phyloP scores from a whole-genome alignment of 305 asterid species.

The Fraxinus floribunda region DNA sequence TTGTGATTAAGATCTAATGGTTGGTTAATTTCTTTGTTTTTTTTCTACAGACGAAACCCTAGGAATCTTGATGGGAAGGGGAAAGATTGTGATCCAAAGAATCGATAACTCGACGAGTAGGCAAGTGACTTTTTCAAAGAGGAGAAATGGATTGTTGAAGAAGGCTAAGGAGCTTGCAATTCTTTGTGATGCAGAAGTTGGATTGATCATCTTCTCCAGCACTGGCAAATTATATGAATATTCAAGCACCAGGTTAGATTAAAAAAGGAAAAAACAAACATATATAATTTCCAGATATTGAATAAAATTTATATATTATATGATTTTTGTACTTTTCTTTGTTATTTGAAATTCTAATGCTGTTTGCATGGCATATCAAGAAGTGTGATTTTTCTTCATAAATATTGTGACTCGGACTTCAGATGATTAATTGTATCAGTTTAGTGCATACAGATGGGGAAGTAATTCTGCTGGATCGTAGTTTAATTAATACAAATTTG shows the following conservation, averaged over 20 bases:
- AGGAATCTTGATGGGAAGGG: constrained; percentile 61
- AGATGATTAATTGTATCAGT: neutral
- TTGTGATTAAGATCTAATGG: constrained; percentile 32
- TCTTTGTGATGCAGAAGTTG: constrained; percentile 87
- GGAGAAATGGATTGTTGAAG: constrained; percentile 68
- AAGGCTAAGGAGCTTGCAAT: constrained; percentile 73
- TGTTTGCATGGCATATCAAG: constrained; percentile 25
- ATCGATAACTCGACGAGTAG: constrained; percentile 70
- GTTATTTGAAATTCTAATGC: neutral
- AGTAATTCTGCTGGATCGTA: neutral
- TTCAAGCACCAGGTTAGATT: constrained; percentile 50
- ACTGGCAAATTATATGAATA: constrained; percentile 59
- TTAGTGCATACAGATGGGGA: neutral
- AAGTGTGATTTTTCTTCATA: neutral
- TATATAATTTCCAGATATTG: neutral
- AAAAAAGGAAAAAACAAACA: neutral
- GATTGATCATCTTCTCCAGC: constrained; percentile 66
- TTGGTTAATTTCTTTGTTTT: neutral
- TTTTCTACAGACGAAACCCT: constrained; percentile 37
- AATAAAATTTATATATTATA: neutral
- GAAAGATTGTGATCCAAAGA: constrained; percentile 65
- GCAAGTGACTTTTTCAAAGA: constrained; percentile 78
- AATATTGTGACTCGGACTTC: neutral
- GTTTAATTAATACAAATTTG: neutral
- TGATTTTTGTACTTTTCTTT: neutral